Conservation (phyloP, 768 basidiomycete species). For the Boletus coccyginus region DNA sequence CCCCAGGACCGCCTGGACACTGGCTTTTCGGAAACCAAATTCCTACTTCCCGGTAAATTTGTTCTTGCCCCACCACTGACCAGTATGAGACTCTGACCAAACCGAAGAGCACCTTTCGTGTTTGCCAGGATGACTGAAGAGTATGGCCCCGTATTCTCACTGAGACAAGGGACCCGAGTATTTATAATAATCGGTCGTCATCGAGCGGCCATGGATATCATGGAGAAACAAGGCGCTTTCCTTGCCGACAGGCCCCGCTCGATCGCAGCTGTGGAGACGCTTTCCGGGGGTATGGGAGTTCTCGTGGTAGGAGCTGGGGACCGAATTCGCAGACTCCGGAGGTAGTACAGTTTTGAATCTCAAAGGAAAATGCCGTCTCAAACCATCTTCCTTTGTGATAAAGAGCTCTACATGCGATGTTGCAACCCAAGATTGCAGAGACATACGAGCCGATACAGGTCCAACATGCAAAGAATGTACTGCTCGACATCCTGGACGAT, state of each 20-base stretch:
- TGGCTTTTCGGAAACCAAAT: background rate
- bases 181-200: conserved; percentile 26
- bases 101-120: conserved; percentile 13
- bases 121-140: conserved; percentile 57
- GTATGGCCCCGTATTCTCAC: conserved; percentile 59
- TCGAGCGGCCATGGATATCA: conserved; percentile 37
- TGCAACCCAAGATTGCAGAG: conserved; percentile 33
- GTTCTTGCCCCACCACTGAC: no score
- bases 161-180: conserved; percentile 41
- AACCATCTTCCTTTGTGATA: background rate
- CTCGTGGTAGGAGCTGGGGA: conserved; percentile 28
- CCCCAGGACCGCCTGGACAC: no score
- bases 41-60: conserved; percentile 1
- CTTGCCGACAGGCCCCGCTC: conserved; percentile 35
- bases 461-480: conserved; percentile 30
- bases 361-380: background rate
- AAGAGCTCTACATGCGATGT: conserved; percentile 33
- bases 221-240: conserved; percentile 38
- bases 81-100: background rate
- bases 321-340: conserved; percentile 29
- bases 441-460: conserved; percentile 35
- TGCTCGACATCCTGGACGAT: conserved; percentile 35
- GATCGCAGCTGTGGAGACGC: conserved; percentile 34
- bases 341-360: conserved; percentile 3
- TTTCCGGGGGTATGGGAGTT: conserved; percentile 34